Evolutionary conservation across 108 stramenopile species (phyloP).

Genomic region (Fragilariopsis cylindrus): DNA sequence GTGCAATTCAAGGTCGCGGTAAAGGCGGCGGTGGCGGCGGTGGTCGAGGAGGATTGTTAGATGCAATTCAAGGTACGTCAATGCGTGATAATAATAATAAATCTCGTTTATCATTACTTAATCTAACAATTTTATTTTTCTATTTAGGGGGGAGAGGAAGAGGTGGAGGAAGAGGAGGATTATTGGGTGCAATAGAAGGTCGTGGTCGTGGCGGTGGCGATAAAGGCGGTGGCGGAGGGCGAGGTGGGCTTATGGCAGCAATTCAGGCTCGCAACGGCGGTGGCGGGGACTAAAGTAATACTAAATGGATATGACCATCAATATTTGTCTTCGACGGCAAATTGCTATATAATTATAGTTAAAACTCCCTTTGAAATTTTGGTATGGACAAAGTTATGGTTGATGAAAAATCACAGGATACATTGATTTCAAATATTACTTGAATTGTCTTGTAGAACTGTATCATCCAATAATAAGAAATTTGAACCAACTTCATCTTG

Average conservation of each 20-base stretch:
- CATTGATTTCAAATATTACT: no score
- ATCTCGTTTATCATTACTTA: neutral
- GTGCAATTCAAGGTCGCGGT: slow-evolving; percentile 29
- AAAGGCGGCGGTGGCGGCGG: slow-evolving; percentile 26
- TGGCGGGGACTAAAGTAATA: neutral
- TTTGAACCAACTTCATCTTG: no score
- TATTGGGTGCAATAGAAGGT: slow-evolving; percentile 33
- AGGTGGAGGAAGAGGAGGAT: slow-evolving; percentile 28
- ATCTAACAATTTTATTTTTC: slow-evolving; percentile 12
- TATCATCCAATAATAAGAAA: no score
- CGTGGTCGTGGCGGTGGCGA: slow-evolving; percentile 10
- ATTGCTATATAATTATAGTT: no score
- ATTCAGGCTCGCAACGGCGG: slow-evolving; percentile 47
- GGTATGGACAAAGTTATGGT: no score
- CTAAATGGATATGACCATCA: no score
- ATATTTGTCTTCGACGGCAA: no score
- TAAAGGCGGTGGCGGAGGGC: slow-evolving; percentile 31
- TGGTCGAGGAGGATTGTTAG: slow-evolving; percentile 31
- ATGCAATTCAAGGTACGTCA: slow-evolving; percentile 27
- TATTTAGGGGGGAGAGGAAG: slow-evolving; percentile 21
- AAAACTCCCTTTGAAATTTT: no score
- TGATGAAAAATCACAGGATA: no score
- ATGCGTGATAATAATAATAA: neutral
- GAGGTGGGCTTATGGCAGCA: slow-evolving; percentile 55
- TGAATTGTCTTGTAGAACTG: no score